phyloP scores from a whole-genome alignment of 2,329 filamentous ascomycete genomes.

The Stromatinia cepivora region DNA sequence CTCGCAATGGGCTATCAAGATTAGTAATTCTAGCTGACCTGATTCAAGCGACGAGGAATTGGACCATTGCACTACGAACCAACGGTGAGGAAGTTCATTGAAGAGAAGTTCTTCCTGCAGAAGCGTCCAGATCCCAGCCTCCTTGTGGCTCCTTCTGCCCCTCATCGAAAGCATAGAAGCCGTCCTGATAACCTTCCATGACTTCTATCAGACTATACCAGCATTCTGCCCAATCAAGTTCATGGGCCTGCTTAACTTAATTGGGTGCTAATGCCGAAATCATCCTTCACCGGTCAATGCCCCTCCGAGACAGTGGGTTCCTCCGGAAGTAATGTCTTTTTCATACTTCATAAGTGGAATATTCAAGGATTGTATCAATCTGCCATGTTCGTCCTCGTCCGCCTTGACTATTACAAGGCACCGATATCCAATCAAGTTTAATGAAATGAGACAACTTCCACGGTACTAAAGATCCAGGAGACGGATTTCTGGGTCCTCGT shows the following conservation, averaged over 20 bases:
- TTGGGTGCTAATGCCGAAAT: constrained; percentile 12
- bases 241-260: constrained; percentile 7
- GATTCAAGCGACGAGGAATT: constrained; percentile 1
- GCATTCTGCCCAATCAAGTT: constrained; percentile 11
- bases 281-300: constrained; percentile 22
- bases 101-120: constrained; percentile 14
- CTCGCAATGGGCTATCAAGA: constrained; percentile 5
- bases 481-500: constrained; percentile 22
- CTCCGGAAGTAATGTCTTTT: not conserved
- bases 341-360: constrained; percentile 19
- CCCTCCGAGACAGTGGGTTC: constrained; percentile 18
- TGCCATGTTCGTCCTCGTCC: constrained; percentile 19
- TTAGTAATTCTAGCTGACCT: not conserved
- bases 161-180: constrained; percentile 18
- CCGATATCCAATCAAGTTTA: constrained; percentile 10
- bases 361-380: constrained; percentile 18
- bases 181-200: constrained; percentile 19
- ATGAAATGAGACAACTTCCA: constrained; percentile 14
- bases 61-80: not conserved
- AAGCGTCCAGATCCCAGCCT: constrained; percentile 10
- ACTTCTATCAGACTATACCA: constrained; percentile 13
- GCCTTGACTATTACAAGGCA: constrained; percentile 8
- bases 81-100: constrained; percentile 17
- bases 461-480: constrained; percentile 21
- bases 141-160: constrained; percentile 5